Evolutionary conservation across 2,329 filamentous ascomycete genomes (phyloP).

Genomic region (Coniochaeta pulveracea): DNA sequence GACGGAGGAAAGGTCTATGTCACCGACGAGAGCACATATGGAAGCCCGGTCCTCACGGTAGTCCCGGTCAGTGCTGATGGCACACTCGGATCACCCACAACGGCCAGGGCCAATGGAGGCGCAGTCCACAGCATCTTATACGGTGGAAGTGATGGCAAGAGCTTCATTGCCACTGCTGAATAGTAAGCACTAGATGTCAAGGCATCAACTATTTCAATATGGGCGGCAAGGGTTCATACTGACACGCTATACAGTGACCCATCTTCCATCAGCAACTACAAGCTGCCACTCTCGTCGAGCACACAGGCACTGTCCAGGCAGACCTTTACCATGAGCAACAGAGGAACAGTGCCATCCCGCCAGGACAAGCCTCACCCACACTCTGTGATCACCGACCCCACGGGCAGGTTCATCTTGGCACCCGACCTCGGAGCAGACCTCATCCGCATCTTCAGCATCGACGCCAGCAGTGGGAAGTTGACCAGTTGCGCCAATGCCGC

Average conservation of each 20-base stretch:
- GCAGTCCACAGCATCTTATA: slow-evolving; percentile 27
- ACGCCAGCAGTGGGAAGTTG: slow-evolving; percentile 29
- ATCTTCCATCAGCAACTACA: slow-evolving; percentile 30
- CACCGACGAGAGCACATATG: slow-evolving; percentile 24
- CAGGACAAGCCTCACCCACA: slow-evolving; percentile 46
- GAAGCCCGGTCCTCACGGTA: slow-evolving; percentile 22
- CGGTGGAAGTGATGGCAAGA: slow-evolving; percentile 22
- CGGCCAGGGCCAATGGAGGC: slow-evolving; percentile 9
- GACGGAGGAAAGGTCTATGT: slow-evolving; percentile 20
- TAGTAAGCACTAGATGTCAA: slow-evolving; percentile 24
- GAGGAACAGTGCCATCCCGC: slow-evolving; percentile 31
- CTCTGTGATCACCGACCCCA: slow-evolving; percentile 35
- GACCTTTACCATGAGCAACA: slow-evolving; percentile 27
- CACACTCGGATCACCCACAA: slow-evolving; percentile 17
- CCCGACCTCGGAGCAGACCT: slow-evolving; percentile 44
- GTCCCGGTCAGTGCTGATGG: slow-evolving; percentile 21
- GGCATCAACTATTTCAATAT: neutral
- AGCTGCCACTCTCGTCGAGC: slow-evolving; percentile 22
- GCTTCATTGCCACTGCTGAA: slow-evolving; percentile 30
- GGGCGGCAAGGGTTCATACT: neutral
- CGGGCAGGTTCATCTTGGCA: slow-evolving; percentile 34
- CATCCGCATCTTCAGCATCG: slow-evolving; percentile 40
- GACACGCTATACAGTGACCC: slow-evolving; percentile 19
- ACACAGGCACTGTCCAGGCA: slow-evolving; percentile 22
- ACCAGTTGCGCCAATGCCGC: slow-evolving; percentile 30